phyloP scores from a whole-genome alignment of 345 rosid species.

The Linum trigynum region DNA sequence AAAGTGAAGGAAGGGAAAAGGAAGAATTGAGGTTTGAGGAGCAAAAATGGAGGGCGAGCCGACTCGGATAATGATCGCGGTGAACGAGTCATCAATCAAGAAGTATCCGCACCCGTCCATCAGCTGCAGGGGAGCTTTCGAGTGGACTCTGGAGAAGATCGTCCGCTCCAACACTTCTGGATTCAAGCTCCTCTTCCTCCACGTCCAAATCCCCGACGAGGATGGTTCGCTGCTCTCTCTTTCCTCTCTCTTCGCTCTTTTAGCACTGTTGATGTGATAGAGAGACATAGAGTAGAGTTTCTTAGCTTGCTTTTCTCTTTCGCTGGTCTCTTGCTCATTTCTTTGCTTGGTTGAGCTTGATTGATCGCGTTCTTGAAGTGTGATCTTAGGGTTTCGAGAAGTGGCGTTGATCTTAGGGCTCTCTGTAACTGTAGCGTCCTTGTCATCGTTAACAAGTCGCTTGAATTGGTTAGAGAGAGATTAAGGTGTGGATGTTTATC shows the following conservation, averaged over 20 bases:
- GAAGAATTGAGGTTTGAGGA: background rate
- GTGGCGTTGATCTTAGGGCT: background rate
- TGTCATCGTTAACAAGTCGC: background rate
- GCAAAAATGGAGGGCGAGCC: conserved; percentile 27
- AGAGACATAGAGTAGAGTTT: background rate
- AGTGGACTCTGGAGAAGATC: conserved; percentile 83
- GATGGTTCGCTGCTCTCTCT: conserved; percentile 46
- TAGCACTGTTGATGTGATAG: background rate
- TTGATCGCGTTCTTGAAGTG: conserved; percentile 11
- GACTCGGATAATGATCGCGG: conserved; percentile 71
- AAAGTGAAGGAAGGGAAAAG: background rate
- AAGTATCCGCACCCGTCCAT: conserved; percentile 91
- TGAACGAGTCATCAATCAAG: conserved; percentile 81
- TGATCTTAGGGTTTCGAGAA: background rate
- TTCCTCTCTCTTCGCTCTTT: conserved; percentile 9
- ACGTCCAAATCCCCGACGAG: conserved; percentile 88
- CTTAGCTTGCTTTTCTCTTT: background rate
- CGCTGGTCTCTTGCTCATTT: background rate
- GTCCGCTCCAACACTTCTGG: conserved; percentile 64
- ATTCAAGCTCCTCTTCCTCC: conserved; percentile 84
- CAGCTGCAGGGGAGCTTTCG: conserved; percentile 85
- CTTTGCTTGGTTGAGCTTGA: conserved; percentile 1
- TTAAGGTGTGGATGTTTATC: background rate
- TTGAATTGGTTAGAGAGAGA: background rate
- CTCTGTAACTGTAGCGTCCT: background rate